Evolutionary conservation across 352 stramenopile species (phyloP).

Genomic region (Pseudoperonospora humuli): DNA sequence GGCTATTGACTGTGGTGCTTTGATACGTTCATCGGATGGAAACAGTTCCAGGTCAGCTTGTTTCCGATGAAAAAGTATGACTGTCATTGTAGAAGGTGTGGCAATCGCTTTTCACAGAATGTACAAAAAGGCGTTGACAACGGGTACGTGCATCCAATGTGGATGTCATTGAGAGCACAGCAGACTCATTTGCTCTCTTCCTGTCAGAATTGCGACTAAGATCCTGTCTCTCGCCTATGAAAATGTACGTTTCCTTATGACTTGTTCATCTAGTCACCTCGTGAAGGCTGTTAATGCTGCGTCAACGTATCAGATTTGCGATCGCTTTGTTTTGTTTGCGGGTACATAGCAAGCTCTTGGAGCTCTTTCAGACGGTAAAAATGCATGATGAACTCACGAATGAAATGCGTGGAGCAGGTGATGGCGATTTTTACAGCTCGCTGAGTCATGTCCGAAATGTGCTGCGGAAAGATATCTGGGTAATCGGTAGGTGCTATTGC

Average conservation of each 20-base stretch:
- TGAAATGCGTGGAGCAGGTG: slow-evolving; percentile 31
- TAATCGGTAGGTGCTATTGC: slow-evolving; percentile 51
- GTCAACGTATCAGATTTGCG: slow-evolving; percentile 49
- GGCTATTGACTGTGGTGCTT: background rate
- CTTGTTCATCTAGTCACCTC: background rate
- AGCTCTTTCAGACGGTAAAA: background rate
- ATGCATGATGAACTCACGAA: background rate
- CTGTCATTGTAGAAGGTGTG: slow-evolving; percentile 58
- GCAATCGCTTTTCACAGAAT: slow-evolving; percentile 59
- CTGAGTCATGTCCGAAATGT: slow-evolving; percentile 77
- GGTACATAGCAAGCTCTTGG: slow-evolving; percentile 25
- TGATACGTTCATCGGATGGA: background rate
- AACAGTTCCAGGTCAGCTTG: slow-evolving; percentile 76
- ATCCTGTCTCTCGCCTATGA: slow-evolving; percentile 81
- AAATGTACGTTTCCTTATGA: slow-evolving; percentile 37
- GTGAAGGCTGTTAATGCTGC: slow-evolving; percentile 6
- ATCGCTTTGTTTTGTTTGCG: slow-evolving; percentile 76
- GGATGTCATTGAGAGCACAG: background rate
- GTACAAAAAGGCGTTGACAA: slow-evolving; percentile 86
- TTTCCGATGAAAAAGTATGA: slow-evolving; percentile 82
- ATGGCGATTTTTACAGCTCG: slow-evolving; percentile 84
- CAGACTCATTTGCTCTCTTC: slow-evolving; percentile 1
- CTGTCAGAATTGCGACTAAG: slow-evolving; percentile 71
- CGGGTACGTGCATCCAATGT: slow-evolving; percentile 32
- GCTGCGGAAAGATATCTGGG: slow-evolving; percentile 78